These are phyloP conservation scores for Leucaena leucocephala DNA, from an alignment of 306 rosid genomes.

Conservation along the genomic window DNA sequence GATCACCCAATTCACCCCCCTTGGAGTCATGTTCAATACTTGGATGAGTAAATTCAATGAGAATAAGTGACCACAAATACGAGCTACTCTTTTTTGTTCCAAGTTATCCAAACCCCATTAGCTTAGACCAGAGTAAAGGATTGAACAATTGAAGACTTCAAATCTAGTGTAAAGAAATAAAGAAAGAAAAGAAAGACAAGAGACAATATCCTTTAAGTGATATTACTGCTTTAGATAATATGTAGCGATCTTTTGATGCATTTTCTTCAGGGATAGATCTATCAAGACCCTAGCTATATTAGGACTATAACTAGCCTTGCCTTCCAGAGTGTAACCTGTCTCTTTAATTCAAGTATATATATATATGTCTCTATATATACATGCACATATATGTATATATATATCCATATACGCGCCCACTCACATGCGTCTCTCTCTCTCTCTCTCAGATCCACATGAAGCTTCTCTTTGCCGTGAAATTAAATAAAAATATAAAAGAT, in stretches of 20 bases:
- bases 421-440: conserved; percentile 35
- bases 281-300: too few relatives aligned
- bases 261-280: conserved; percentile 1
- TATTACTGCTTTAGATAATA: conserved; percentile 44
- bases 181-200: background rate
- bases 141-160: background rate
- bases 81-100: background rate
- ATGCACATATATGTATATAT: background rate
- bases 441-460: conserved; percentile 44
- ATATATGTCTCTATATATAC: background rate
- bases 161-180: background rate
- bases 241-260: conserved; percentile 52
- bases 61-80: too few relatives aligned
- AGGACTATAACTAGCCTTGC: conserved; percentile 24
- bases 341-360: conserved; percentile 30
- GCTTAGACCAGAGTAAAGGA: background rate
- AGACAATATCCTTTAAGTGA: conserved; percentile 33
- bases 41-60: background rate
- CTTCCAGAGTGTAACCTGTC: conserved; percentile 37
- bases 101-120: background rate
- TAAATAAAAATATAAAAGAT: background rate
- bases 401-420: background rate
- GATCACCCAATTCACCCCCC: too few relatives aligned
- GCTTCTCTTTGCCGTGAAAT: conserved; percentile 38
- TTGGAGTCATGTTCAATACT: too few relatives aligned